Conservation (phyloP, 805 yeast genomes). For the Vanderwaltozyma verrucispora region DNA sequence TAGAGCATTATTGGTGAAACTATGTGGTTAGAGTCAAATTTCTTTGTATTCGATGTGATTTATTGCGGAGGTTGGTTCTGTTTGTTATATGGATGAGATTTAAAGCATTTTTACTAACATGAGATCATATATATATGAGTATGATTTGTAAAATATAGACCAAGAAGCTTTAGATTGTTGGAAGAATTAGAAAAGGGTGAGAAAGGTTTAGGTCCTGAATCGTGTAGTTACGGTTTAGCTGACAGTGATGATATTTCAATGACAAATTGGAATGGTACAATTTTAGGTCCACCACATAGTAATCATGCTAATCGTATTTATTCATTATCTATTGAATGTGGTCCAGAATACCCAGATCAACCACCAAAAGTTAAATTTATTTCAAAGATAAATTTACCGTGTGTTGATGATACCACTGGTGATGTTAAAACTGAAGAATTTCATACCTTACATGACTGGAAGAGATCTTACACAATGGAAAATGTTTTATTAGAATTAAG, state of each 20-base stretch:
- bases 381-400: constrained; percentile 82
- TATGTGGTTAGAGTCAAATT: too few relatives aligned
- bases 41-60: too few relatives aligned
- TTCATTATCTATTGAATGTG: constrained; percentile 72
- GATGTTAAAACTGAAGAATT: constrained; percentile 43
- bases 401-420: constrained; percentile 63
- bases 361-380: constrained; percentile 80
- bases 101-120: too few relatives aligned
- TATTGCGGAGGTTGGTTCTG: too few relatives aligned
- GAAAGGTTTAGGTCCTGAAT: constrained; percentile 93
- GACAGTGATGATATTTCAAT: constrained; percentile 85
- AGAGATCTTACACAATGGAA: constrained; percentile 85
- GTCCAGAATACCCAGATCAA: constrained; percentile 70
- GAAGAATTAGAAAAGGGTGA: constrained; percentile 98
- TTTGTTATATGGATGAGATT: too few relatives aligned
- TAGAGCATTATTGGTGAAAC: too few relatives aligned
- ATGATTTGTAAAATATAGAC: constrained; percentile 31
- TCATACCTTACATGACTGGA: constrained; percentile 73
- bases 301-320: constrained; percentile 90
- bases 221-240: constrained; percentile 89
- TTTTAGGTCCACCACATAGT: constrained; percentile 91
- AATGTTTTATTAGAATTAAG: constrained; percentile 81
- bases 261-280: constrained; percentile 97
- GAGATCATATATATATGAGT: too few relatives aligned
- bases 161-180: constrained; percentile 86